phyloP scores from a whole-genome alignment of 192 early-diverging fungal species.

The Coemansia sp. region DNA sequence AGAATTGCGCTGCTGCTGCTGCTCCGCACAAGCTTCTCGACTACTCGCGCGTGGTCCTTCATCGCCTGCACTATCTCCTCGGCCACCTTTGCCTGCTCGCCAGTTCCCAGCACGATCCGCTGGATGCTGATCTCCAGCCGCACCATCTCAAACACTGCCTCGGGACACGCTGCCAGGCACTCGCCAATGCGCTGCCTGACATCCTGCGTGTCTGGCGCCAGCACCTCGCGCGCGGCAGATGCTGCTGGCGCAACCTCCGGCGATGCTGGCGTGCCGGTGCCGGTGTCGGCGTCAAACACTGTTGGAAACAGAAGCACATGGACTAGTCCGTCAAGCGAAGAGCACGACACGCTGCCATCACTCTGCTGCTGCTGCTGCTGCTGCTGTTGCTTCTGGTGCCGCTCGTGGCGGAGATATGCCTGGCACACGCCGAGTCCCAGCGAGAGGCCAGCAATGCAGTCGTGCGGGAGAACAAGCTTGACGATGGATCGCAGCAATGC shows the following conservation, averaged over 20 bases:
- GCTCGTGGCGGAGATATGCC: slow-evolving; percentile 35
- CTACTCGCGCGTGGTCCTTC: slow-evolving; percentile 28
- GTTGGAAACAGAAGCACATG: slow-evolving; percentile 73
- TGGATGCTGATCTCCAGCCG: slow-evolving; percentile 53
- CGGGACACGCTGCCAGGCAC: slow-evolving; percentile 39
- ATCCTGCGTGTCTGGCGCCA: slow-evolving; percentile 17
- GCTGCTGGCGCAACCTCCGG: background rate
- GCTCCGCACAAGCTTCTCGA: slow-evolving; percentile 17
- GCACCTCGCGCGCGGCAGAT: slow-evolving; percentile 13
- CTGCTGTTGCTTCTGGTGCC: slow-evolving; percentile 12
- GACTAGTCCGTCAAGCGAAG: slow-evolving; percentile 55
- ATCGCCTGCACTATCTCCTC: slow-evolving; percentile 40
- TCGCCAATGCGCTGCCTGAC: slow-evolving; percentile 45
- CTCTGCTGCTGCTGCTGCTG: background rate
- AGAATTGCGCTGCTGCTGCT: background rate
- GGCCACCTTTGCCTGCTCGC: slow-evolving; percentile 55
- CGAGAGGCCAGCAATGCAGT: slow-evolving; percentile 50
- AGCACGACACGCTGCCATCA: slow-evolving; percentile 4
- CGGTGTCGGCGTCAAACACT: slow-evolving; percentile 63
- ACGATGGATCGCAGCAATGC: slow-evolving; percentile 39
- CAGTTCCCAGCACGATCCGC: slow-evolving; percentile 46
- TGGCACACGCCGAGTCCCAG: slow-evolving; percentile 50
- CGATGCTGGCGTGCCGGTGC: background rate
- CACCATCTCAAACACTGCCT: slow-evolving; percentile 53
- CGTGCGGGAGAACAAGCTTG: slow-evolving; percentile 55